These are phyloP conservation scores for Kodamaea restingae DNA, from an alignment of 805 yeast species.

Conservation along the genomic window DNA sequence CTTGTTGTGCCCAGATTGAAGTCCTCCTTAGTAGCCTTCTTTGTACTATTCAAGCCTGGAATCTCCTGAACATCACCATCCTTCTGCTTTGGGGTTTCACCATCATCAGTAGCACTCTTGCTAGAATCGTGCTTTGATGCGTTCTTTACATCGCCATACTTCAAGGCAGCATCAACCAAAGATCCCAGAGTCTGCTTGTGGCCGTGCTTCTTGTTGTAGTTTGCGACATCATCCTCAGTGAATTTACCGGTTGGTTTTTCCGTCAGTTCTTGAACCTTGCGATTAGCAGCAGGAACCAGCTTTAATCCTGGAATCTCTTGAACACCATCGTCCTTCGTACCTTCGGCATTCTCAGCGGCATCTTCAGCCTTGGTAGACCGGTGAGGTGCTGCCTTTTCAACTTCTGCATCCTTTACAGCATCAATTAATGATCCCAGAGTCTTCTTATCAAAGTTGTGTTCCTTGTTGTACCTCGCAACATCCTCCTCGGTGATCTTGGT, in stretches of 20 bases:
- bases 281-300: background rate
- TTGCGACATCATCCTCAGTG: constrained; percentile 22
- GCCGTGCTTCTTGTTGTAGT: constrained; percentile 28
- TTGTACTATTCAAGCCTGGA: constrained; percentile 13
- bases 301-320: background rate
- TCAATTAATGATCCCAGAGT: constrained; percentile 21
- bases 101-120: constrained; percentile 1
- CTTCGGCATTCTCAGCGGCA: background rate
- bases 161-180: constrained; percentile 16
- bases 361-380: background rate
- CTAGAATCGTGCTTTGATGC: constrained; percentile 11
- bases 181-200: constrained; percentile 16
- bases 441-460: constrained; percentile 21
- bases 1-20: constrained; percentile 24
- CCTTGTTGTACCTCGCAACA: constrained; percentile 25
- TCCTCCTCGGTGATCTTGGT: constrained; percentile 19
- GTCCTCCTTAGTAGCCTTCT: constrained; percentile 16
- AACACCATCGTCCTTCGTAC: background rate
- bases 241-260: constrained; percentile 8
- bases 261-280: background rate
- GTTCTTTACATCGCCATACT: constrained; percentile 14
- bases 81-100: background rate
- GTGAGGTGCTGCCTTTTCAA: constrained; percentile 17
- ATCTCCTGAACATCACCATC: constrained; percentile 13
- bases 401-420: constrained; percentile 20